Percentiles rank a stretch among this genome's conserved stretches.
Conservation (phyloP, 2,329 filamentous ascomycete species). For the Cryphonectria parasitica region DNA sequence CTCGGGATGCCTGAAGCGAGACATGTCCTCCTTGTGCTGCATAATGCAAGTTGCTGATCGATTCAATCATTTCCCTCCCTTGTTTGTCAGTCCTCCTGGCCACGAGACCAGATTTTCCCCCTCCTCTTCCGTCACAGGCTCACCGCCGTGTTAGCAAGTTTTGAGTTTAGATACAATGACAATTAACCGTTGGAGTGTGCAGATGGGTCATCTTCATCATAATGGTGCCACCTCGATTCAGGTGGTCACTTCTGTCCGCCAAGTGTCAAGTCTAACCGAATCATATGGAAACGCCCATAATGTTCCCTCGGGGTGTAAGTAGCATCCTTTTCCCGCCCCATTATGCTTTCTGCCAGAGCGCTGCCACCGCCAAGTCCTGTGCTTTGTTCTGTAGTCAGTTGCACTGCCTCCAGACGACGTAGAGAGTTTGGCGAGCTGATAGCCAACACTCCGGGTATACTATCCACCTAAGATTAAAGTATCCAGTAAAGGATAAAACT, state of each 20-base stretch:
- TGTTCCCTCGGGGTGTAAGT: background rate
- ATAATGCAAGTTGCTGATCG: too few species aligned
- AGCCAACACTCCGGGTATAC: background rate
- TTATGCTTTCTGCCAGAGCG: background rate
- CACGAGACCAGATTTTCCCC: too few species aligned
- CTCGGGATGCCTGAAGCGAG: background rate
- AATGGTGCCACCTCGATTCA: background rate
- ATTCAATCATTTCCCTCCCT: too few species aligned
- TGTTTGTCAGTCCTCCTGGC: background rate
- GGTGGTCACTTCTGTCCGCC: too few species aligned
- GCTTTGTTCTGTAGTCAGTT: background rate
- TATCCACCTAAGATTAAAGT: background rate
- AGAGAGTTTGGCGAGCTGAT: background rate
- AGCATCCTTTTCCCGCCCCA: background rate
- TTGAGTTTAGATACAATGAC: background rate
- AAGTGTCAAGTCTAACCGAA: too few species aligned
- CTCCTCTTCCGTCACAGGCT: background rate
- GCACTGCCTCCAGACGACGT: slow-evolving; percentile 3
- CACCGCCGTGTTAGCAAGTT: background rate
- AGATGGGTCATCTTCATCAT: background rate
- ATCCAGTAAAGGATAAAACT: background rate
- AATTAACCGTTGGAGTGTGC: background rate
- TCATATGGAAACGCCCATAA: background rate
- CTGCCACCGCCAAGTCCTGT: slow-evolving; percentile 5
- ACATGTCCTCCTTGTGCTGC: background rate